Conservation (phyloP, 371 early-diverging fungal species). For the Lichtheimia ramosa region DNA sequence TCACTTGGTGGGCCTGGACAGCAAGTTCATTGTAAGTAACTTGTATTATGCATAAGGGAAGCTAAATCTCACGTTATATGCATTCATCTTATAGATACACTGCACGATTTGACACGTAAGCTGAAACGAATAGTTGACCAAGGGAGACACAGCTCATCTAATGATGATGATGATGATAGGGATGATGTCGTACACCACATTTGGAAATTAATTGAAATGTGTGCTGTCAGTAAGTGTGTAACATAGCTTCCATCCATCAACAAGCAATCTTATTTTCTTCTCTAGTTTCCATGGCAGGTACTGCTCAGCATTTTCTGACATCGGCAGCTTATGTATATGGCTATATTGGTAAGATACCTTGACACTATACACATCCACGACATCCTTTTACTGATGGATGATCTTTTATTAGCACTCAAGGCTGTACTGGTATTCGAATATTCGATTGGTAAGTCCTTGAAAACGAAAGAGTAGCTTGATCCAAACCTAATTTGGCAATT, state of each 20-base stretch:
- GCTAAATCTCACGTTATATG: not conserved
- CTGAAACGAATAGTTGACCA: not conserved
- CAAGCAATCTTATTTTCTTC: not conserved
- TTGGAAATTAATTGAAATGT: constrained; percentile 51
- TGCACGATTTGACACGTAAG: constrained; percentile 59
- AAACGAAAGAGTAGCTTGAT: not conserved
- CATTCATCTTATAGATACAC: constrained; percentile 35
- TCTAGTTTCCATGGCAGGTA: constrained; percentile 50
- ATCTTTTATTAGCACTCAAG: constrained; percentile 33
- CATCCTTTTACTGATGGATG: too few relatives aligned
- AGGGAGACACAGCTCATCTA: not conserved
- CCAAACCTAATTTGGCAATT: constrained; percentile 2
- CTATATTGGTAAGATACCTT: constrained; percentile 39
- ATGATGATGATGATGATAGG: constrained; percentile 18
- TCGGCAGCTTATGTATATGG: constrained; percentile 50
- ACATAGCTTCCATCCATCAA: constrained; percentile 1
- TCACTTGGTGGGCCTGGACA: constrained; percentile 64
- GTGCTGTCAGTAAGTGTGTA: constrained; percentile 47
- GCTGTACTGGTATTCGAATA: constrained; percentile 55
- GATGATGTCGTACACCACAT: constrained; percentile 56
- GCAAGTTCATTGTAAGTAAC: constrained; percentile 45
- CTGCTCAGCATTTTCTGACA: constrained; percentile 47
- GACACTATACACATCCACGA: not conserved
- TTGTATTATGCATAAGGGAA: not conserved
- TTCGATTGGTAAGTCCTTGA: constrained; percentile 42